These are phyloP conservation scores for Hippophae rhamnoides DNA, from an alignment of 306 rosid genomes.

Conservation along the genomic window DNA sequence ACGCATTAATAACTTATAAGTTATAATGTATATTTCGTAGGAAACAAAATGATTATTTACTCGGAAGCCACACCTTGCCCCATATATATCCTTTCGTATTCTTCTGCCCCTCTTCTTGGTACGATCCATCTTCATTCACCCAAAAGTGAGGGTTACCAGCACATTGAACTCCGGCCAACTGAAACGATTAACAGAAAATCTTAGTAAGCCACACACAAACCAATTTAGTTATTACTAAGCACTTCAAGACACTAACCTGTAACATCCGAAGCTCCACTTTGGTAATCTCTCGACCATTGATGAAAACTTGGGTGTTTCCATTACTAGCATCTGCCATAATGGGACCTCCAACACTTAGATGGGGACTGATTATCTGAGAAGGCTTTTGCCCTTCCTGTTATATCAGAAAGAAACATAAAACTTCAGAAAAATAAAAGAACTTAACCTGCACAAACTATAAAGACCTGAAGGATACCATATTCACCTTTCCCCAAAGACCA, in stretches of 20 bases:
- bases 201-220: conserved; percentile 9
- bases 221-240: conserved; percentile 10
- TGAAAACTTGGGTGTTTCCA: conserved; percentile 87
- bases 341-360: conserved; percentile 83
- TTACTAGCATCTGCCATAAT: conserved; percentile 74
- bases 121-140: conserved; percentile 98
- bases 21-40: neutral
- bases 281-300: conserved; percentile 91
- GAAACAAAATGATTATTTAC: neutral
- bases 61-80: conserved; percentile 71
- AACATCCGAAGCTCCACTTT: conserved; percentile 94
- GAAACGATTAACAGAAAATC: conserved; percentile 25
- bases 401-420: conserved; percentile 19
- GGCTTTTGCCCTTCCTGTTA: conserved; percentile 95
- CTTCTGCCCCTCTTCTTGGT: conserved; percentile 99
- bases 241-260: conserved; percentile 54
- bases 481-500: conserved; percentile 99
- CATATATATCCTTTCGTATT: conserved; percentile 91
- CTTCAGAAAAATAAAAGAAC: conserved; percentile 9
- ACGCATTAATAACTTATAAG: conserved; percentile 10
- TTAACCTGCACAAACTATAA: conserved; percentile 2
- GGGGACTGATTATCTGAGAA: conserved; percentile 71
- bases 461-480: conserved; percentile 16
- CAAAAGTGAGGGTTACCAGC: conserved; percentile 99
- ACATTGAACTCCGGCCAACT: conserved; percentile 98